Percentiles rank a stretch among this genome's conserved stretches.
These are phyloP conservation scores for Tricharina praecox DNA, from an alignment of 495 filamentous ascomycete species.

Conservation along the genomic window DNA sequence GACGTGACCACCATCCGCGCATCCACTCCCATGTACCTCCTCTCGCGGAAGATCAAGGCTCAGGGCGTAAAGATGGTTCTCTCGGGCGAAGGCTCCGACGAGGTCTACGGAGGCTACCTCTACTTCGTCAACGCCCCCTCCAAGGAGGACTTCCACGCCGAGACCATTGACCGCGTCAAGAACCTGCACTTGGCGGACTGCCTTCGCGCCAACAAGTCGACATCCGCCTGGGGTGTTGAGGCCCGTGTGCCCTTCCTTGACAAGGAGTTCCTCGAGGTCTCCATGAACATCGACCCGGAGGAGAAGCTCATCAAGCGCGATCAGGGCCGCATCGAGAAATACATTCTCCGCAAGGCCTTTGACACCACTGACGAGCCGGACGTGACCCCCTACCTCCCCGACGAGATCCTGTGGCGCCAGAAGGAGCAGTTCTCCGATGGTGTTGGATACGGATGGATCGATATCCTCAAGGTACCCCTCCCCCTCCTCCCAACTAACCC, in stretches of 20 bases:
- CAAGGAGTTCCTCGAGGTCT: conserved; percentile 78
- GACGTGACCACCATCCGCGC: conserved; percentile 97
- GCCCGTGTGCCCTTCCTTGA: conserved; percentile 96
- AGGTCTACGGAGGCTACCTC: conserved; percentile 95
- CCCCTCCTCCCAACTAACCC: neutral
- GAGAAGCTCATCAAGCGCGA: conserved; percentile 92
- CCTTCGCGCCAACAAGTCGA: conserved; percentile 95
- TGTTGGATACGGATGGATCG: conserved; percentile 98
- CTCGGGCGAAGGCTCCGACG: conserved; percentile 87
- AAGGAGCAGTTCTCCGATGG: conserved; percentile 99
- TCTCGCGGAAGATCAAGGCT: conserved; percentile 95
- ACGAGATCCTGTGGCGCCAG: conserved; percentile 91
- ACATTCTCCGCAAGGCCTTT: conserved; percentile 91
- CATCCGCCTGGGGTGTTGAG: conserved; percentile 95
- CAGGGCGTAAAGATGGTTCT: conserved; percentile 99
- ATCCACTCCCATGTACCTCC: conserved; percentile 95
- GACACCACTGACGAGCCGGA: conserved; percentile 75
- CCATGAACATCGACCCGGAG: conserved; percentile 80
- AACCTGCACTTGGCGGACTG: conserved; percentile 91
- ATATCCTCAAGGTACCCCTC: conserved; percentile 50
- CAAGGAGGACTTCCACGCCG: conserved; percentile 80
- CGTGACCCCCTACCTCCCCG: conserved; percentile 67
- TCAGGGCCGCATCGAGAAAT: conserved; percentile 64
- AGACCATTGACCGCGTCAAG: conserved; percentile 83
- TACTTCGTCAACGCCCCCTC: conserved; percentile 93